phyloP scores from a whole-genome alignment of 805 yeast species.

The Kazachstania viticola region DNA sequence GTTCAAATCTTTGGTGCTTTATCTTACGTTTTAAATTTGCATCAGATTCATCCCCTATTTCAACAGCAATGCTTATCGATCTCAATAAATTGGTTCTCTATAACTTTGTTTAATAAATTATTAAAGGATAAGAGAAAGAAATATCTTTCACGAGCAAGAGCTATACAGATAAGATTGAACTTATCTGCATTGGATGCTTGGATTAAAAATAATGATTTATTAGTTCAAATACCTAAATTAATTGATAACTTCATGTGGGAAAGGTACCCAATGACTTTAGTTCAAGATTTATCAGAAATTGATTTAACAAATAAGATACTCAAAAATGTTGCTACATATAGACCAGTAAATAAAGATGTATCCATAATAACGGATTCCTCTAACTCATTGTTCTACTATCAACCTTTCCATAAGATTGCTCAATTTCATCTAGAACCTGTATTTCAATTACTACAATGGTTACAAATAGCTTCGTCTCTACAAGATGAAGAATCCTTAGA shows the following conservation, averaged over 20 bases:
- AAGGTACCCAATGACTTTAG: conserved; percentile 28
- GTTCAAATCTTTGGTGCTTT: conserved; percentile 84
- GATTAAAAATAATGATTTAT: conserved; percentile 44
- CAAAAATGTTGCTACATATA: conserved; percentile 19
- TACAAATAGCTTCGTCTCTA: conserved; percentile 72
- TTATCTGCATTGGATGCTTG: conserved; percentile 85
- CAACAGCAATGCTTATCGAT: conserved; percentile 68
- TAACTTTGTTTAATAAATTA: conserved; percentile 61
- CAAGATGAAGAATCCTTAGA: conserved; percentile 52
- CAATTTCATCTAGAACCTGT: conserved; percentile 58
- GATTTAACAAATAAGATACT: conserved; percentile 13
- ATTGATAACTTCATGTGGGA: conserved; percentile 30
- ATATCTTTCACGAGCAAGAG: conserved; percentile 68
- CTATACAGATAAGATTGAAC: conserved; percentile 82
- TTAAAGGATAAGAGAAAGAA: conserved; percentile 44
- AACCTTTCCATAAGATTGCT: conserved; percentile 53
- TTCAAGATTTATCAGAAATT: conserved; percentile 22
- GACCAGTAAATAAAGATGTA: conserved; percentile 8
- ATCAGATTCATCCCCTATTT: conserved; percentile 67
- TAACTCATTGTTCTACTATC: conserved; percentile 50
- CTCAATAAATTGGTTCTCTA: conserved; percentile 67
- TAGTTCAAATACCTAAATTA: conserved; percentile 24
- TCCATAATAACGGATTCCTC: conserved; percentile 11
- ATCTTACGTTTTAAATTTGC: conserved; percentile 71
- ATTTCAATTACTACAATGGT: conserved; percentile 76